Evolutionary conservation across 441 rosid species (phyloP).

Genomic region (Viola pubescens): DNA sequence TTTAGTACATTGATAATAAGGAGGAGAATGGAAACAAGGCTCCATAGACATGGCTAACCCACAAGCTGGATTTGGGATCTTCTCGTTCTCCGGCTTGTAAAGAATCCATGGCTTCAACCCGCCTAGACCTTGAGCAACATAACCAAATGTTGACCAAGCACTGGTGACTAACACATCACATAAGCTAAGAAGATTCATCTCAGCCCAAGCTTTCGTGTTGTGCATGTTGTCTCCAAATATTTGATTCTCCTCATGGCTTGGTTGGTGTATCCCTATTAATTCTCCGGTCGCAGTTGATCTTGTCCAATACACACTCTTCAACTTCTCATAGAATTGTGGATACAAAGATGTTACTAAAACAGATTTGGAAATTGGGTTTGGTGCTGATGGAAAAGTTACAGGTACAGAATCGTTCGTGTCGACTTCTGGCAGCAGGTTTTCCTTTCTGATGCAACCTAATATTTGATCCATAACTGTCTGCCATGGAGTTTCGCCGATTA

Average conservation of each 20-base stretch:
- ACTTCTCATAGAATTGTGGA: slow-evolving; percentile 38
- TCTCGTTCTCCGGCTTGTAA: slow-evolving; percentile 36
- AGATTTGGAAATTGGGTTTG: slow-evolving; percentile 47
- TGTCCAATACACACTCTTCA: slow-evolving; percentile 44
- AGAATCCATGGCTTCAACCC: slow-evolving; percentile 64
- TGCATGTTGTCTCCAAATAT: slow-evolving; percentile 40
- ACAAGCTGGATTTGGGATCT: slow-evolving; percentile 46
- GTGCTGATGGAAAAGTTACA: slow-evolving; percentile 20
- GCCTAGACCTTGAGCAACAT: slow-evolving; percentile 66
- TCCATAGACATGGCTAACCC: slow-evolving; percentile 49
- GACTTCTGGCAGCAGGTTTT: slow-evolving; percentile 38
- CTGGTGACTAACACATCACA: slow-evolving; percentile 50
- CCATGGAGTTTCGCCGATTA: neutral
- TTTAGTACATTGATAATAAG: slow-evolving; percentile 36
- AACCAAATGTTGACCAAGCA: slow-evolving; percentile 63
- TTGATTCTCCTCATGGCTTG: slow-evolving; percentile 57
- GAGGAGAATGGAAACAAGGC: slow-evolving; percentile 55
- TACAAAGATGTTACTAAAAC: neutral
- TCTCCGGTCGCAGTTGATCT: slow-evolving; percentile 45
- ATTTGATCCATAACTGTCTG: slow-evolving; percentile 28
- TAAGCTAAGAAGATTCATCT: slow-evolving; percentile 56
- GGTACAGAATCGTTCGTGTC: slow-evolving; percentile 7
- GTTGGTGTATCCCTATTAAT: slow-evolving; percentile 44
- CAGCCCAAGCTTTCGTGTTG: slow-evolving; percentile 58
- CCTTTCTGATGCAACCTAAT: slow-evolving; percentile 27